Conservation (phyloP, 495 filamentous ascomycete genomes). For the Hypoxylon fragiforme region DNA sequence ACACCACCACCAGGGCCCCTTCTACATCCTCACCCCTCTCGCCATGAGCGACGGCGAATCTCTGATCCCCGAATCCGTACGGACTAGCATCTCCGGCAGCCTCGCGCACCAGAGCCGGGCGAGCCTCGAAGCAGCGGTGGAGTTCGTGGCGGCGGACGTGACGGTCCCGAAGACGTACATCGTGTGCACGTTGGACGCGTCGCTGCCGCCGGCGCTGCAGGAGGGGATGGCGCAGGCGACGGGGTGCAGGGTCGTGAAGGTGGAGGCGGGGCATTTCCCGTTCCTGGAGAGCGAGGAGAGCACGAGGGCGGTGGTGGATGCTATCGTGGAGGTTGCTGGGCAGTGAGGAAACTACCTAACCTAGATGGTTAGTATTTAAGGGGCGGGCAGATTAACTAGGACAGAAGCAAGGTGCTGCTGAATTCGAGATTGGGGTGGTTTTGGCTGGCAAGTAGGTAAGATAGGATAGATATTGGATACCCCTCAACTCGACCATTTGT, state of each 20-base stretch:
- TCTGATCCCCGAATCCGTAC: too few relatives aligned
- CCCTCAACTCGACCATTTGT: too few relatives aligned
- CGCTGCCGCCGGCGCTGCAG: slow-evolving; percentile 18
- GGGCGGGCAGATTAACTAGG: too few relatives aligned
- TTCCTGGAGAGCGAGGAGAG: slow-evolving; percentile 22
- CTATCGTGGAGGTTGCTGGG: slow-evolving; percentile 22
- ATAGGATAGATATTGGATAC: too few relatives aligned
- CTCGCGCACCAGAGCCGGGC: slow-evolving; percentile 30
- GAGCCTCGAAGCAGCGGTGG: slow-evolving; percentile 13
- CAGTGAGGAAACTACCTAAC: slow-evolving; percentile 1
- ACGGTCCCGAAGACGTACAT: slow-evolving; percentile 32
- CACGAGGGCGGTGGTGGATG: slow-evolving; percentile 16
- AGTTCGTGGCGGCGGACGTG: slow-evolving; percentile 27
- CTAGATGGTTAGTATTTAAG: too few relatives aligned
- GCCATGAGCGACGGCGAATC: too few relatives aligned
- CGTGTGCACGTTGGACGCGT: slow-evolving; percentile 23
- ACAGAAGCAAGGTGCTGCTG: too few relatives aligned
- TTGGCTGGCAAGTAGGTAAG: too few relatives aligned
- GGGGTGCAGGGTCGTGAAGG: slow-evolving; percentile 13
- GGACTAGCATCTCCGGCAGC: slow-evolving; percentile 14
- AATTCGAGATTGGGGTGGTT: too few relatives aligned
- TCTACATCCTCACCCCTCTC: slow-evolving; percentile 24
- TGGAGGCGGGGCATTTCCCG: slow-evolving; percentile 21
- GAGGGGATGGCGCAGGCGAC: slow-evolving; percentile 10
- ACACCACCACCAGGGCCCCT: slow-evolving; percentile 25